Evolutionary conservation across 208 protist species (phyloP), one percentile per base, ranked within the genome.

Genomic region (Trypanosoma avium): DNA sequence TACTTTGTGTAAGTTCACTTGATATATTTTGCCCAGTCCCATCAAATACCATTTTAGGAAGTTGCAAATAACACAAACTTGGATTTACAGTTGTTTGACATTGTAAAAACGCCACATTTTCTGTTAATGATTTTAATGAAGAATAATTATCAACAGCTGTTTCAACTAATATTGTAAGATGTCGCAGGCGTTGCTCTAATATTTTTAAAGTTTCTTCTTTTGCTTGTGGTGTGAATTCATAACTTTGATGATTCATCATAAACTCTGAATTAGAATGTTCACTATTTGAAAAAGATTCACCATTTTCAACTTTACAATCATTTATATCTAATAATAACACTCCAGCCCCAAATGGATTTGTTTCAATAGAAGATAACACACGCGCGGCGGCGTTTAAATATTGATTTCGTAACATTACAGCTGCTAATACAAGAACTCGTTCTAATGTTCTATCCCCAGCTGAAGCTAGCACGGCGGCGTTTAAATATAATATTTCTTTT

Each of bases 31-130:
- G 15, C 19, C 40, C 33, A 47, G 9, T 43, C 8, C 12, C 17
- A 3, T 57, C 42, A 27, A 48, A 19, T 24, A 69, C 24, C 27
- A 29, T 9, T 60, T 40, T 3, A 13, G 63, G 63, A 17, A 69
- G 42, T 24, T 81, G 54, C 60, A 91, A 61, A 7, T 5, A 2
- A 35, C 72, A 75, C 32, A 82, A 62, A 24, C 24, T 60, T 32
- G 70, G 60, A 42, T 88, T 70, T 21, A 91, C 69, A 45, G 59
- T n/a, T 17, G 90, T 77, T 45, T 94, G 88, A 50, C 77, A 85
- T 69, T 91, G 80, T 53, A 94, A 61, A 43, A 94, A 94, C 36
- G 88, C 88, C 13, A 90, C 77, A 73, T 94, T 94, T 61, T 94
- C 84, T 15, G 80, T 85, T 42, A 94, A 69, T 0, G 88, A 88